phyloP scores from a whole-genome alignment of 164 flowering plant species.

The Berberis thunbergii region DNA sequence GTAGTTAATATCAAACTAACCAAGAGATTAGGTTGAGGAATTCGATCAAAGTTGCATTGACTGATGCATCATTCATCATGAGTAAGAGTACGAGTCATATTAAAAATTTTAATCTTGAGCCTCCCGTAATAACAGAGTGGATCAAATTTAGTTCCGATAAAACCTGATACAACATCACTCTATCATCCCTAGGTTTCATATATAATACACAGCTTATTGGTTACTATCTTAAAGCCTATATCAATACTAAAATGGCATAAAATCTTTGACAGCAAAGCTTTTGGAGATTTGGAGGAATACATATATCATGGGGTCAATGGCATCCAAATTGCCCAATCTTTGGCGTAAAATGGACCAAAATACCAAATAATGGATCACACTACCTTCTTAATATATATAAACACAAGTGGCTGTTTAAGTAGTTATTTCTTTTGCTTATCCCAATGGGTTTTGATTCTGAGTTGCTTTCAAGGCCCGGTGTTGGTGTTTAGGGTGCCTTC shows the following conservation, averaged over 20 bases:
- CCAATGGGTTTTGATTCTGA: background rate
- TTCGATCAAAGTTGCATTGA: too few species aligned
- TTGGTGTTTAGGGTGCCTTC: slow-evolving; percentile 8
- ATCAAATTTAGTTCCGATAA: too few species aligned
- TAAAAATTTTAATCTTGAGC: too few species aligned
- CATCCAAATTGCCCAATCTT: background rate
- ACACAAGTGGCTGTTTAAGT: background rate
- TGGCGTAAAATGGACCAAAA: background rate
- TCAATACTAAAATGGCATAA: background rate
- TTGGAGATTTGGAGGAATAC: slow-evolving; percentile 4
- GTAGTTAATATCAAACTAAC: too few species aligned
- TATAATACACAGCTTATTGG: too few species aligned
- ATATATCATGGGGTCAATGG: background rate
- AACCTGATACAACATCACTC: too few species aligned
- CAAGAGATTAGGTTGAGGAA: too few species aligned
- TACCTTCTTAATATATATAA: background rate
- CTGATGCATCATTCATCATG: too few species aligned
- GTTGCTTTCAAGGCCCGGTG: slow-evolving; percentile 5
- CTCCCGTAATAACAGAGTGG: too few species aligned
- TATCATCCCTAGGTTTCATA: too few species aligned
- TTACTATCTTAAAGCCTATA: background rate
- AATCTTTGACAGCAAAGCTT: slow-evolving; percentile 9
- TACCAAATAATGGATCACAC: background rate
- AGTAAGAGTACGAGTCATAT: too few species aligned
- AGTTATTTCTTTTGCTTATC: background rate